Base-by-base conservation (phyloP, 148 eudicot species). In the Tetragonia tetragonoides region DNA sequence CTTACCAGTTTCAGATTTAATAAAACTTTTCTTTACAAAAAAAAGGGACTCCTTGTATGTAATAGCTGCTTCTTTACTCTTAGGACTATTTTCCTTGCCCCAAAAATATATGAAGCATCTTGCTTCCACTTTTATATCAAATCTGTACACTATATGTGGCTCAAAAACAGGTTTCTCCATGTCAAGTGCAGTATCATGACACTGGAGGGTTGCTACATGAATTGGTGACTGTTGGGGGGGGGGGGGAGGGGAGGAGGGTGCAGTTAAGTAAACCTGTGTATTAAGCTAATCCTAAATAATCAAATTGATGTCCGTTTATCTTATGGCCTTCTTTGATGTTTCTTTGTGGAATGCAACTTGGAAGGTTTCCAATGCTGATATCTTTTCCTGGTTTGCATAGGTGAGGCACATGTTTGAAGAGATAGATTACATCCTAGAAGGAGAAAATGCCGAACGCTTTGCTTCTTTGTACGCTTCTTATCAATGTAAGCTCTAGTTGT, bases 361-460 rank as follows among this genome's bases (percentile, higher is more conserved):
- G 56, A 56, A 39, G 34, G 24, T 66, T n/a, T 76, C 47, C 38
- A 10, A 17, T 70, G 62, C 40, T 69, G 21, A 24, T 75, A 8
- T 21, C 11, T 59, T 68, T 82, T 69, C n/a, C 73, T 76, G 82
- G 44, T 66, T 75, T 88, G 82, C 72, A 80, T 82, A 95, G 99
- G 99, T 95, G 78, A 93, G 99, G 84, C 99, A 95, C 83, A 95
- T 95, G 99, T 95, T 95, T 82, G 95, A 95, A 83, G 99, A 95
- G 87, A 93, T 95, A 86, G 99, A 95, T 86, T 95, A 95, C 81
- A 85, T 95, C 82, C 85, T 90, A 72, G 99, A 95, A 88, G 99
- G 97, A 62, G 88, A 91, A 84, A 93, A 95, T 81, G 97, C 97
- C 28, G 99, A 95, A 83, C 94, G 98, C 28, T 95, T 95, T 87